These are phyloP conservation scores for Trichopus zeylanicus DNA, from an alignment of 116 monocot genomes.

Conservation along the genomic window DNA sequence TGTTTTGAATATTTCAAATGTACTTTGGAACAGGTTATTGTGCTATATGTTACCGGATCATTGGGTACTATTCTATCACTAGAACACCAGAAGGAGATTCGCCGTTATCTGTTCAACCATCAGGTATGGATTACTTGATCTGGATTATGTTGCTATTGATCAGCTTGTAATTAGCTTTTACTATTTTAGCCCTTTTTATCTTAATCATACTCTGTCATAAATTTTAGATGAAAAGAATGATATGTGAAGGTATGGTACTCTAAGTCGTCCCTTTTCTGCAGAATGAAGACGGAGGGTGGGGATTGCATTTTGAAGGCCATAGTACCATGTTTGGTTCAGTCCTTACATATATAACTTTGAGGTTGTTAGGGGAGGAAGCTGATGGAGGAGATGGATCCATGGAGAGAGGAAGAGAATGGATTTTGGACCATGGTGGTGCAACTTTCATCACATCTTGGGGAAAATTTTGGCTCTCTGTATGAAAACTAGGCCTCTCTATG, in stretches of 20 bases:
- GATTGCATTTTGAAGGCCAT: slow-evolving; percentile 81
- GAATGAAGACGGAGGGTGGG: slow-evolving; percentile 99
- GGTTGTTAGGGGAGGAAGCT: slow-evolving; percentile 74
- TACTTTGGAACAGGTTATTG: slow-evolving; percentile 27
- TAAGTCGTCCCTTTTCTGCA: slow-evolving; percentile 15
- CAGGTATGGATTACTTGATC: slow-evolving; percentile 28
- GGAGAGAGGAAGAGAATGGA: slow-evolving; percentile 77
- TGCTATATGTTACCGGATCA: slow-evolving; percentile 41
- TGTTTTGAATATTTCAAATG: no score
- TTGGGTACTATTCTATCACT: slow-evolving; percentile 38
- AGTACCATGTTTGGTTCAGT: slow-evolving; percentile 96
- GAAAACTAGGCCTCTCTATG: neutral
- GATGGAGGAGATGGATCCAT: slow-evolving; percentile 78
- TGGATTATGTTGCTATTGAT: no score
- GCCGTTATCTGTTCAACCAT: slow-evolving; percentile 69
- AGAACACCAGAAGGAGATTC: slow-evolving; percentile 47
- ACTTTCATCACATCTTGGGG: slow-evolving; percentile 88
- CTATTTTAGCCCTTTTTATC: neutral
- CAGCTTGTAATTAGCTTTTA: neutral
- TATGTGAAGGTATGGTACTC: neutral
- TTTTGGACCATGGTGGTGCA: slow-evolving; percentile 80
- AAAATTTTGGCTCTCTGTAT: slow-evolving; percentile 84
- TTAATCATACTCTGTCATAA: neutral
- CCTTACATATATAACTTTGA: slow-evolving; percentile 63
- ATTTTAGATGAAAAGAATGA: no score